Base-by-base conservation (phyloP, 768 basidiomycete species). In the Galerina marginata region DNA sequence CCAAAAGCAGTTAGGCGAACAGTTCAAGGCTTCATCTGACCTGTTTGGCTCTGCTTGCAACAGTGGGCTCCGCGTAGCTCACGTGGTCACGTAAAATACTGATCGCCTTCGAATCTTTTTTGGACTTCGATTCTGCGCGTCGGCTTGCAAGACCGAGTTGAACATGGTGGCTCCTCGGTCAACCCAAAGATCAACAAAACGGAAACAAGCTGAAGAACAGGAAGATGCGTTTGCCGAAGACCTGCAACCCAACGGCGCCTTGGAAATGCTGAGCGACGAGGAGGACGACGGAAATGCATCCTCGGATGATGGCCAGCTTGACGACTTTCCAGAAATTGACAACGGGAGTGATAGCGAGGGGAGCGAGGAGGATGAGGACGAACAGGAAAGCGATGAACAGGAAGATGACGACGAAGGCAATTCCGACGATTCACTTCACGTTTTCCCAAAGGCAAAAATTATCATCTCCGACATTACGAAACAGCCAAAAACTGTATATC, bases 381-480 rank as follows among this genome's bases (percentile, higher is more conserved):
- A 76, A 10, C 77, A 76, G 4, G 75, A 75, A 3, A 78, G 75
- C 26, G 84, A 82, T 36, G 81, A 75, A 6, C 77, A 76, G 23
- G 75, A 79, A 14, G 74, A 74, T 37, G 76, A 71, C 20, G 75
- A 74, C 16, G 76, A 72, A 23, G 70, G 63, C 20, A 76, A 75
- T 47, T 81, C 79, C 51, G 80, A 80, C 60, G 77, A 79, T 67
- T 77, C 80, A 44, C 76, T 83, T 47, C 83, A 85, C 66, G 71
- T 87, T 61, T 84, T 83, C 61, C 90, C 90, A 25, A 84, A 83
- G 72, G 75, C 87, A 45, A 90, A 88, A 74, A 86, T 83, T 26
- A 74, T 93, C 39, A 80, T 88, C 55, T 95, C 93, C 42, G 79
- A 87, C 58, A 89, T 95, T 63, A 96, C 95, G 59, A 90, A 92